Evolutionary conservation across 2,329 filamentous ascomycete species (phyloP).

Genomic region (Fusarium armeniacum): DNA sequence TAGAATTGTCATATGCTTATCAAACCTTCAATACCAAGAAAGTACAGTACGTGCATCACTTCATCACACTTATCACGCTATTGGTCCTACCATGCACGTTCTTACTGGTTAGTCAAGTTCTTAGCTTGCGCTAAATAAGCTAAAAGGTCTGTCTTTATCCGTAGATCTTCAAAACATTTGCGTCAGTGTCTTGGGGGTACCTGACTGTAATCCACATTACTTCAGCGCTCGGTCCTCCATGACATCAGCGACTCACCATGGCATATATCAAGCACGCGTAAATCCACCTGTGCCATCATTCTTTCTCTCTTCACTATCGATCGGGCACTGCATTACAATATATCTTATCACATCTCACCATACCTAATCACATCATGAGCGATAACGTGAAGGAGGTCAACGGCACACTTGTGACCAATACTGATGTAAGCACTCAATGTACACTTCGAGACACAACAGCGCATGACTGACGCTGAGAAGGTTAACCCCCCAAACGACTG

Average conservation of each 20-base stretch:
- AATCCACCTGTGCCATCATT: background rate
- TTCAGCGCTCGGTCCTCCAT: background rate
- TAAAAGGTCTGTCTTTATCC: no score
- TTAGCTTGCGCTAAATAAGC: no score
- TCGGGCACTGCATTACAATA: background rate
- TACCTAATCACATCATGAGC: background rate
- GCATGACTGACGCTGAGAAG: background rate
- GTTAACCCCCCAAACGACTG: background rate
- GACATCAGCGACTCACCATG: background rate
- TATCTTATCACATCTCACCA: background rate
- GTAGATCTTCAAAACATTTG: no score
- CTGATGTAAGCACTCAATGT: background rate
- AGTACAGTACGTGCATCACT: no score
- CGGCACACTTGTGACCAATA: conserved; percentile 1
- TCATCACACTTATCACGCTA: no score
- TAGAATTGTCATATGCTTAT: no score
- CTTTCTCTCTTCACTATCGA: background rate
- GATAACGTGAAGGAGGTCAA: background rate
- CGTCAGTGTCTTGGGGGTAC: background rate
- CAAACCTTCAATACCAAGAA: no score
- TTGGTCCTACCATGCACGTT: no score
- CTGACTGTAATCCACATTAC: background rate
- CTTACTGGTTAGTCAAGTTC: no score
- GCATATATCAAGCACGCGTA: background rate
- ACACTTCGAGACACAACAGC: background rate